These are phyloP conservation scores for Didymella segeticola DNA, from an alignment of 2,329 filamentous ascomycete species.

Conservation along the genomic window DNA sequence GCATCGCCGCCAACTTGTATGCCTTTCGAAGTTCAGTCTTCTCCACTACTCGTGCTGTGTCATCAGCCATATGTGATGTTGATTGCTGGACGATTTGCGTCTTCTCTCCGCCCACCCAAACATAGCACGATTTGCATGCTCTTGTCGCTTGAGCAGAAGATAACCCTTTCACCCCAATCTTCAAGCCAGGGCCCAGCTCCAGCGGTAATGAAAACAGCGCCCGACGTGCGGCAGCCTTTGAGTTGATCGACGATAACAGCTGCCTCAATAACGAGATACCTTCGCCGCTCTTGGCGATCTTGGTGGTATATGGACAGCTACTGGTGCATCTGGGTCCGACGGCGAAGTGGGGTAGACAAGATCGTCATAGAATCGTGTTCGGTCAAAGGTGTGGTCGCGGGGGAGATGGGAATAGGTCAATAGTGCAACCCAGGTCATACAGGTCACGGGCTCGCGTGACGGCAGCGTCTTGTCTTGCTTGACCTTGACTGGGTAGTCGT, in stretches of 20 bases:
- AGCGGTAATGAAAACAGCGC: constrained; percentile 87
- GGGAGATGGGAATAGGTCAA: constrained; percentile 93
- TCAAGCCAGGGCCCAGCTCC: constrained; percentile 83
- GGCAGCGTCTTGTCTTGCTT: constrained; percentile 76
- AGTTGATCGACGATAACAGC: constrained; percentile 86
- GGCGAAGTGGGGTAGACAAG: constrained; percentile 81
- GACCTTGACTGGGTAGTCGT: constrained; percentile 78
- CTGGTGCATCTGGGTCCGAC: constrained; percentile 71
- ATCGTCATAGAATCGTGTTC: constrained; percentile 91
- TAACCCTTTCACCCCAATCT: constrained; percentile 95
- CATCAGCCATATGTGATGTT: constrained; percentile 77
- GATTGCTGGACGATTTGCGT: constrained; percentile 79
- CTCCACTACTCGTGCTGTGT: constrained; percentile 77
- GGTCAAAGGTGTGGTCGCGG: constrained; percentile 75
- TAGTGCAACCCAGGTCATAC: constrained; percentile 89
- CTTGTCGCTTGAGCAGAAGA: constrained; percentile 84
- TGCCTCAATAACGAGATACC: constrained; percentile 81
- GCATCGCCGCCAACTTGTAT: constrained; percentile 96
- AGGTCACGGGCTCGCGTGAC: constrained; percentile 90
- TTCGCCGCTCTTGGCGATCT: constrained; percentile 71
- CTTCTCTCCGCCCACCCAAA: constrained; percentile 86
- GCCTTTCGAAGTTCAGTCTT: constrained; percentile 86
- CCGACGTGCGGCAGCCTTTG: constrained; percentile 84
- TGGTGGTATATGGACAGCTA: constrained; percentile 61
- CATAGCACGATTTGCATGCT: constrained; percentile 82